Percentiles rank a stretch among this genome's conserved stretches.
phyloP scores from a whole-genome alignment of 2,329 filamentous ascomycete genomes.

The Ascosphaera apis region DNA sequence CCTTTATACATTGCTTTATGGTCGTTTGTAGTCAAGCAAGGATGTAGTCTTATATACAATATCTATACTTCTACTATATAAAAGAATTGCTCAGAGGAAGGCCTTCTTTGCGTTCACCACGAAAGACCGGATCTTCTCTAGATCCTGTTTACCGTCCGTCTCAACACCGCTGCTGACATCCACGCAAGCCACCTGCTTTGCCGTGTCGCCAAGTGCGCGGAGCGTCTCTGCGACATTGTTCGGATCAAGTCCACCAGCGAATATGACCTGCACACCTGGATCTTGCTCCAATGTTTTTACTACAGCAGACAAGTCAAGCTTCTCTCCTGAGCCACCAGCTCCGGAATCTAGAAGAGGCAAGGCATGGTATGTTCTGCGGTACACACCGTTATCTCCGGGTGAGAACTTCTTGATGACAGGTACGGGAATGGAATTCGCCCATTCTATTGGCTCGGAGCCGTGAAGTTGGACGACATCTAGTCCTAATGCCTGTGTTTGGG shows the following conservation, averaged over 20 bases:
- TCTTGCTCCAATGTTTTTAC: constrained; percentile 43
- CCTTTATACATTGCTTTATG: no score
- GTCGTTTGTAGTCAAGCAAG: no score
- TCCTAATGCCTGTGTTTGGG: constrained; percentile 49
- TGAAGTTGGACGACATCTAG: constrained; percentile 87
- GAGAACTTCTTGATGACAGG: constrained; percentile 76
- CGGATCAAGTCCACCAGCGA: constrained; percentile 67
- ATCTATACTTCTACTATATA: constrained; percentile 2
- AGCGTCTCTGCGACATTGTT: constrained; percentile 53
- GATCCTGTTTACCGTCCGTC: constrained; percentile 53
- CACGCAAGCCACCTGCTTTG: constrained; percentile 49
- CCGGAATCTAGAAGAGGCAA: constrained; percentile 74
- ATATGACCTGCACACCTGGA: constrained; percentile 45
- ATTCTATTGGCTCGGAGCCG: constrained; percentile 77
- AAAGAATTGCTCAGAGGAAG: no score
- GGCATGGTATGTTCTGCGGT: constrained; percentile 55
- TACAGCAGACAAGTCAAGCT: constrained; percentile 49
- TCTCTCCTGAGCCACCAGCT: constrained; percentile 55
- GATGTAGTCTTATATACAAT: neutral
- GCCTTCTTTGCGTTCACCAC: constrained; percentile 54
- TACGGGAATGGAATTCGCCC: constrained; percentile 70
- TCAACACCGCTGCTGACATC: constrained; percentile 94
- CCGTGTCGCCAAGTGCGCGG: constrained; percentile 34
- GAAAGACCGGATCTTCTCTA: constrained; percentile 62
- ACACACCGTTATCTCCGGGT: constrained; percentile 49